A percentile compares a stretch with the other conserved stretches of the same genome.
Evolutionary conservation across 495 filamentous ascomycete genomes (phyloP).

Genomic region (Choiromyces venosus): DNA sequence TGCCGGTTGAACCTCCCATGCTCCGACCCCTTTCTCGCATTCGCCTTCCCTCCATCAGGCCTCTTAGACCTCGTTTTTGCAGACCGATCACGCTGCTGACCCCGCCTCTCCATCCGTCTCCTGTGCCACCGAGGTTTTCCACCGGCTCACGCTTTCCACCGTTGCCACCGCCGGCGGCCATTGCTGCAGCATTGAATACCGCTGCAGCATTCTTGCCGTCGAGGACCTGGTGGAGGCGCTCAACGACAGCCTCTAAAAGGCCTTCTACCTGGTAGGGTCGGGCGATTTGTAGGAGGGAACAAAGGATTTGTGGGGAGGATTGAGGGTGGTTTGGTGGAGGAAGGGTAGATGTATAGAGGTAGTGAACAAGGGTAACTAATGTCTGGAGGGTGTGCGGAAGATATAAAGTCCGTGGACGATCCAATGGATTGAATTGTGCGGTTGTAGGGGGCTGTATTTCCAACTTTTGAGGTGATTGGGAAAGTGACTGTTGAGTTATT

Average conservation of each 20-base stretch:
- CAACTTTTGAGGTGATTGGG: conserved; percentile 26
- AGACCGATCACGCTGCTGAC: conserved; percentile 94
- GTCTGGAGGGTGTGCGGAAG: conserved; percentile 88
- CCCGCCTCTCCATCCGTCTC: conserved; percentile 65
- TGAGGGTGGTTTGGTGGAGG: conserved; percentile 67
- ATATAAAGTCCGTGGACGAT: conserved; percentile 76
- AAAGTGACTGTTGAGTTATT: conserved; percentile 42
- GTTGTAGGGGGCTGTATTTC: conserved; percentile 60
- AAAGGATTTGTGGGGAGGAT: conserved; percentile 93
- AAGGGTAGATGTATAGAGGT: conserved; percentile 83
- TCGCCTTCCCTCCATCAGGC: conserved; percentile 89
- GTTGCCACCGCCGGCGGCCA: conserved; percentile 85
- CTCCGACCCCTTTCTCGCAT: conserved; percentile 64
- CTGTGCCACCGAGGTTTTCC: conserved; percentile 43
- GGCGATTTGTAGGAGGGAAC: conserved; percentile 87
- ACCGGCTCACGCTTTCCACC: conserved; percentile 34
- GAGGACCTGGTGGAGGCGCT: conserved; percentile 82
- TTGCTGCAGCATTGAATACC: conserved; percentile 95
- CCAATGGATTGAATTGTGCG: conserved; percentile 37
- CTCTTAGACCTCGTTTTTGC: conserved; percentile 86
- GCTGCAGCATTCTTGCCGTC: conserved; percentile 92
- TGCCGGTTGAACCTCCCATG: conserved; percentile 31
- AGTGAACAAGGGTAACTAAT: conserved; percentile 79
- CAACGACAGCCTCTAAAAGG: conserved; percentile 81
- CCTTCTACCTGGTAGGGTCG: conserved; percentile 90